Percentiles rank a stretch among this genome's conserved stretches.
These are phyloP conservation scores for Sutorius australiensis DNA, from an alignment of 768 basidiomycete species.

Conservation along the genomic window DNA sequence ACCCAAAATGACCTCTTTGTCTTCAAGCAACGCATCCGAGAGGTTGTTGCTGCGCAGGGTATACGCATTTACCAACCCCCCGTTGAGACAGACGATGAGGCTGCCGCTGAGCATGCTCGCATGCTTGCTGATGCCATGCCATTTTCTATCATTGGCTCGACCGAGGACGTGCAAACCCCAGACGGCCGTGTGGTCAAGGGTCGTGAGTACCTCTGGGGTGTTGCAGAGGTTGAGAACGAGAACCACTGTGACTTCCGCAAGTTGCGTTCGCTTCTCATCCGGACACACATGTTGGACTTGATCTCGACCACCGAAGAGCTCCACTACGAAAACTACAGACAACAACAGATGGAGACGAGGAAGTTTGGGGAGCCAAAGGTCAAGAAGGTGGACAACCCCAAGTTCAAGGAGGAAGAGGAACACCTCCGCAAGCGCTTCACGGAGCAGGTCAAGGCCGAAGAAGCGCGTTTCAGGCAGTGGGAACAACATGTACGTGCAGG, in stretches of 20 bases:
- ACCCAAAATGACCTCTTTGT: slow-evolving; percentile 87
- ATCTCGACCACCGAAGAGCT: slow-evolving; percentile 93
- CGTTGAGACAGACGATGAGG: slow-evolving; percentile 83
- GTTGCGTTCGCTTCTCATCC: slow-evolving; percentile 89
- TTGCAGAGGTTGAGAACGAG: slow-evolving; percentile 99
- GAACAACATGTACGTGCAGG: slow-evolving; percentile 81
- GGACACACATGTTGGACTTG: slow-evolving; percentile 98
- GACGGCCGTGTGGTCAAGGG: slow-evolving; percentile 96
- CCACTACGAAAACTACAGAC: slow-evolving; percentile 98
- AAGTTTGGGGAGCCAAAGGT: slow-evolving; percentile 99
- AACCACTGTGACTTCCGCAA: slow-evolving; percentile 99
- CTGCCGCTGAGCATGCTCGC: slow-evolving; percentile 83
- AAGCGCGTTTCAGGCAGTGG: slow-evolving; percentile 97
- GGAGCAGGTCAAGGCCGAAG: slow-evolving; percentile 99
- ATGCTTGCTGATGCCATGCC: slow-evolving; percentile 89
- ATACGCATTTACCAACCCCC: slow-evolving; percentile 96
- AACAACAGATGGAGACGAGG: slow-evolving; percentile 99
- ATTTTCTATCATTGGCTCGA: slow-evolving; percentile 98
- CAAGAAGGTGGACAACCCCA: slow-evolving; percentile 98
- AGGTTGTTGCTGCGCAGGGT: slow-evolving; percentile 85
- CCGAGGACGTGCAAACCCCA: slow-evolving; percentile 85
- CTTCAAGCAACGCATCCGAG: slow-evolving; percentile 94
- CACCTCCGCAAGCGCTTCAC: slow-evolving; percentile 95
- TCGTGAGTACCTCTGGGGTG: slow-evolving; percentile 98
- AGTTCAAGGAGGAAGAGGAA: slow-evolving; percentile 99